Conservation (phyloP, 2,329 filamentous ascomycete species). For the Didymella pinodella region DNA sequence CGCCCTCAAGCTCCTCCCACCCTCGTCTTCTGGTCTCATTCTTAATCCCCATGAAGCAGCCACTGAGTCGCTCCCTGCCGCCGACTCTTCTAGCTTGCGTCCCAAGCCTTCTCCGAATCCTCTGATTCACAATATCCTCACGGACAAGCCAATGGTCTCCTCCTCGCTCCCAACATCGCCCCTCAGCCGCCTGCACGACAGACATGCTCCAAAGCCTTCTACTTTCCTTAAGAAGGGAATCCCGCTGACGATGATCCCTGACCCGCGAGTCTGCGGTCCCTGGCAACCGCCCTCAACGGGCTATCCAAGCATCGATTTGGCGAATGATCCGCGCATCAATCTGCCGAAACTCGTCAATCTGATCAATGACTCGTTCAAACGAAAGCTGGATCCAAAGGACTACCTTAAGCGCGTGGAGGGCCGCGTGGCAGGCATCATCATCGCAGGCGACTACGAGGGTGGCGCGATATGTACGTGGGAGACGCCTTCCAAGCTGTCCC, state of each 20-base stretch:
- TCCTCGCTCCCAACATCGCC: constrained; percentile 78
- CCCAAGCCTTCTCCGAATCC: constrained; percentile 75
- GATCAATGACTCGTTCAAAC: constrained; percentile 91
- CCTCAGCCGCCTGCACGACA: constrained; percentile 38
- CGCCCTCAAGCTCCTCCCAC: constrained; percentile 77
- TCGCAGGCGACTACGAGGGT: constrained; percentile 96
- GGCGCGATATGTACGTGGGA: constrained; percentile 97
- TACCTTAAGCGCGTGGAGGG: constrained; percentile 83
- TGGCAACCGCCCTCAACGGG: constrained; percentile 74
- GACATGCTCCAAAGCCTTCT: constrained; percentile 60
- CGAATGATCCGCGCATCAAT: constrained; percentile 78
- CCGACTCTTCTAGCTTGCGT: constrained; percentile 57
- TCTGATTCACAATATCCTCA: constrained; percentile 92
- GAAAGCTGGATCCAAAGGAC: constrained; percentile 81
- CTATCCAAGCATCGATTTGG: constrained; percentile 70
- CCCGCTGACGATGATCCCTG: constrained; percentile 82
- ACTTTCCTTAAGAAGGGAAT: constrained; percentile 93
- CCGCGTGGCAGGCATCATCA: constrained; percentile 87
- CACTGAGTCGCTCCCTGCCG: constrained; percentile 52
- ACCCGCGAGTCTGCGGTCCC: constrained; percentile 64
- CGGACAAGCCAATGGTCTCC: constrained; percentile 91
- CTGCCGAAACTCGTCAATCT: constrained; percentile 81
- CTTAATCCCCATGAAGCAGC: constrained; percentile 87
- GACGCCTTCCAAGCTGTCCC: constrained; percentile 56
- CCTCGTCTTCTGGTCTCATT: constrained; percentile 85